Conservation (phyloP, 2,329 filamentous ascomycete genomes). For the Hypoxylon sp. region DNA sequence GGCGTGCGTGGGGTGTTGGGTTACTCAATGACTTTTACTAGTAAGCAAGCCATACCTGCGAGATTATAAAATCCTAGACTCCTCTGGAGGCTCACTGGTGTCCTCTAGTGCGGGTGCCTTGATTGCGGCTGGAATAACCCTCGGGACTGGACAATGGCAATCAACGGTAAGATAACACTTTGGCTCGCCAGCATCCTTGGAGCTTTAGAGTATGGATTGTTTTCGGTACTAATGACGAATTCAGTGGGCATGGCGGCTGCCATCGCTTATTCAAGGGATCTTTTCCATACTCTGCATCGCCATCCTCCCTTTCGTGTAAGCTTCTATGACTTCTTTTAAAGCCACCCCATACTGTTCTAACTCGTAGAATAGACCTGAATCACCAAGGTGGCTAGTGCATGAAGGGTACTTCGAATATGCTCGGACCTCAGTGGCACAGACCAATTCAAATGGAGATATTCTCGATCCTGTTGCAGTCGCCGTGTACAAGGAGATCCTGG, state of each 20-base stretch:
- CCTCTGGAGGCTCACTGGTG: neutral
- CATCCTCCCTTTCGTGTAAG: slow-evolving; percentile 60
- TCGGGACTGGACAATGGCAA: slow-evolving; percentile 59
- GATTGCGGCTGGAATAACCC: slow-evolving; percentile 62
- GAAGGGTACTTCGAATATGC: slow-evolving; percentile 60
- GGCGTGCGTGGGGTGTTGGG: slow-evolving; percentile 56
- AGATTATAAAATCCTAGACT: neutral
- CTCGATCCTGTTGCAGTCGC: slow-evolving; percentile 57
- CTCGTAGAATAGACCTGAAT: slow-evolving; percentile 55
- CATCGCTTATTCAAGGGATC: slow-evolving; percentile 61
- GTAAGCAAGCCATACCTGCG: slow-evolving; percentile 32
- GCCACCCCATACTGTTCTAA: neutral
- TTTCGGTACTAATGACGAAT: slow-evolving; percentile 4
- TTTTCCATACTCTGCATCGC: slow-evolving; percentile 58
- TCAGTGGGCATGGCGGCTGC: slow-evolving; percentile 62
- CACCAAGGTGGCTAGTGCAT: slow-evolving; percentile 61
- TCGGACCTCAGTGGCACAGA: slow-evolving; percentile 57
- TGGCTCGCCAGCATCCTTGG: neutral
- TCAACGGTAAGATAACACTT: slow-evolving; percentile 53
- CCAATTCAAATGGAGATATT: slow-evolving; percentile 59
- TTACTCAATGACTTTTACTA: slow-evolving; percentile 53
- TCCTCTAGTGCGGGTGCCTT: slow-evolving; percentile 55
- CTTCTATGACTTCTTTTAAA: neutral
- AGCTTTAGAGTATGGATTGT: neutral
- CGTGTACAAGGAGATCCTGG: slow-evolving; percentile 61